A percentile compares a stretch with the other conserved stretches of the same genome.
phyloP scores from a whole-genome alignment of 2,329 filamentous ascomycete genomes.

The Diplocarpon mali region DNA sequence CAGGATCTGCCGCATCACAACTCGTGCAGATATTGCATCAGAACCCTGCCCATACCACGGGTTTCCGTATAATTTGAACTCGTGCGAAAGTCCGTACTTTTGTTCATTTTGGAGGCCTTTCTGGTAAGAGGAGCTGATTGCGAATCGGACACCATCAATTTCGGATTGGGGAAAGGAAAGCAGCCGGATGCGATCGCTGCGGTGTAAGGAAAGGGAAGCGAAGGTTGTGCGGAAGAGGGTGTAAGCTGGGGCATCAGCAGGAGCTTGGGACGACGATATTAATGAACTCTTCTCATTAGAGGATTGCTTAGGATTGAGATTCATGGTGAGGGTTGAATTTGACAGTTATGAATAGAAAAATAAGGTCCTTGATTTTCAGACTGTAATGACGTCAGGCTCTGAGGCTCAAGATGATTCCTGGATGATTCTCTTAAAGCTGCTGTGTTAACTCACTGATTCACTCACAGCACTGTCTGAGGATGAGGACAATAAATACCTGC shows the following conservation, averaged over 20 bases:
- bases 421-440: too few species aligned
- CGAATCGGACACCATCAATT: conserved; percentile 21
- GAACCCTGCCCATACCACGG: conserved; percentile 27
- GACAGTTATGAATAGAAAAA: too few species aligned
- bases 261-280: too few species aligned
- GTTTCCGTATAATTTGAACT: conserved; percentile 29
- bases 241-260: conserved; percentile 7
- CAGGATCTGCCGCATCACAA: conserved; percentile 27
- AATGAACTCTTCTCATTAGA: too few species aligned
- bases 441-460: too few species aligned
- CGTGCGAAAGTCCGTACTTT: conserved; percentile 26
- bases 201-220: conserved; percentile 26
- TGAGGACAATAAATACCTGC: too few species aligned
- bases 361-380: too few species aligned
- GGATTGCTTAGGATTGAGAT: too few species aligned
- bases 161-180: conserved; percentile 27
- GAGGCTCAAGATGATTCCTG: too few species aligned
- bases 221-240: conserved; percentile 21
- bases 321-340: too few species aligned
- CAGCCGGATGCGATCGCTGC: conserved; percentile 27
- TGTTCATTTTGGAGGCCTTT: conserved; percentile 27
- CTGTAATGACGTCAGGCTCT: too few species aligned
- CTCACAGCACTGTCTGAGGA: too few species aligned
- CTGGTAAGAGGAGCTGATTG: conserved; percentile 22
- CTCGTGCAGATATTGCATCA: conserved; percentile 25